A percentile compares a stretch with the other conserved stretches of the same genome.
Evolutionary conservation across 2,329 filamentous ascomycete species (phyloP).

Genomic region (Pseudofabraea citricarpa): DNA sequence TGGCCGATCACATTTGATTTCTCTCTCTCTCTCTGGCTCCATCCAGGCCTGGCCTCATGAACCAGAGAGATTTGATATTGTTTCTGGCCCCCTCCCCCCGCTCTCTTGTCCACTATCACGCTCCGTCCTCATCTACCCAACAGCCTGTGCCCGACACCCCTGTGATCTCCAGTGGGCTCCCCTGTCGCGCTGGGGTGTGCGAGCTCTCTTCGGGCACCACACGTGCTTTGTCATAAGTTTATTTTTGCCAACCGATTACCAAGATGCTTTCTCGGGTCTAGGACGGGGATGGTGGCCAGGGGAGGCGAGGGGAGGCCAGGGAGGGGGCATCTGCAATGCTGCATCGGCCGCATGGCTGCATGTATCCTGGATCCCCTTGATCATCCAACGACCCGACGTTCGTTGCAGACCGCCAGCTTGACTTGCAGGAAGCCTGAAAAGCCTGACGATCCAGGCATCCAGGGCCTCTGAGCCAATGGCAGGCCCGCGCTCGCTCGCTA

Average conservation of each 20-base stretch:
- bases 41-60: too few species aligned
- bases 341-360: neutral
- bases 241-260: constrained; percentile 18
- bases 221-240: constrained; percentile 26
- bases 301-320: neutral
- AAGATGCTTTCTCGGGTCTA: constrained; percentile 6
- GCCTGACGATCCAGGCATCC: neutral
- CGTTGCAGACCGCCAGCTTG: neutral
- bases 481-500: neutral
- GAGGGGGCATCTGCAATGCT: neutral
- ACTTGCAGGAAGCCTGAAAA: neutral
- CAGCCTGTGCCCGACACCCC: neutral
- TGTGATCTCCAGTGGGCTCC: neutral
- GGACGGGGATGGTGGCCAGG: neutral
- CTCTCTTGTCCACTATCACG: neutral
- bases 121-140: neutral
- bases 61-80: too few species aligned
- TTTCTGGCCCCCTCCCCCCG: neutral
- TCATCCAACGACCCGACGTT: neutral
- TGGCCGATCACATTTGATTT: too few species aligned
- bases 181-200: neutral
- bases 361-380: neutral
- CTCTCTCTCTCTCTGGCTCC: too few species aligned
- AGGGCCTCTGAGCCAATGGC: neutral
- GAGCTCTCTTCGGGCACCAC: constrained; percentile 29